Conservation (phyloP, 2,329 filamentous ascomycete species). For the Penicillium sp. region DNA sequence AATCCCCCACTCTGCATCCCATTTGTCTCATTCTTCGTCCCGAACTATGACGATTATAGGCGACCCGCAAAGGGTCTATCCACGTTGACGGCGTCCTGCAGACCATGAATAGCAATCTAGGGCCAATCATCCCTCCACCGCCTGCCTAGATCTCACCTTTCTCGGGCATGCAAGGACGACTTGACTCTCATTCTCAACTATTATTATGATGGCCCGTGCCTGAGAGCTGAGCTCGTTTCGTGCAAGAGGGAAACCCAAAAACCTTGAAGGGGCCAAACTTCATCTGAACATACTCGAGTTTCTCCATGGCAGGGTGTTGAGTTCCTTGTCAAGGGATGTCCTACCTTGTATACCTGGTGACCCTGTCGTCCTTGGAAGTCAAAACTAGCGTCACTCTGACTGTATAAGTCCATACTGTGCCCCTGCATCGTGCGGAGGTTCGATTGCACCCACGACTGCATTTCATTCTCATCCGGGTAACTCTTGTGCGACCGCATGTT, state of each 20-base stretch:
- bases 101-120: constrained; percentile 16
- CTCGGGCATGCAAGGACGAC: constrained; percentile 42
- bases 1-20: constrained; percentile 25
- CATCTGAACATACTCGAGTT: constrained; percentile 16
- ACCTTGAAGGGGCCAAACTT: constrained; percentile 26
- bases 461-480: constrained; percentile 21
- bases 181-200: constrained; percentile 25
- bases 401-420: constrained; percentile 35
- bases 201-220: constrained; percentile 26
- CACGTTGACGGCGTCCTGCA: constrained; percentile 36
- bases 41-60: constrained; percentile 30
- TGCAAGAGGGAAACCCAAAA: constrained; percentile 22
- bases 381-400: constrained; percentile 16
- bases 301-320: constrained; percentile 18
- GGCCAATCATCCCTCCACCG: constrained; percentile 26
- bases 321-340: constrained; percentile 33
- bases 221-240: constrained; percentile 15
- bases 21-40: constrained; percentile 33
- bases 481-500: constrained; percentile 22
- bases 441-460: constrained; percentile 15
- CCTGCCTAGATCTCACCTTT: constrained; percentile 24
- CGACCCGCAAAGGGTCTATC: constrained; percentile 25
- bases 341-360: constrained; percentile 17
- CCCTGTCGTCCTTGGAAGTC: constrained; percentile 17
- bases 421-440: constrained; percentile 19